Percentiles rank a stretch among this genome's conserved stretches.
Evolutionary conservation across 1,284 basidiomycete species (phyloP).

Genomic region (Pseudozyma pruni): DNA sequence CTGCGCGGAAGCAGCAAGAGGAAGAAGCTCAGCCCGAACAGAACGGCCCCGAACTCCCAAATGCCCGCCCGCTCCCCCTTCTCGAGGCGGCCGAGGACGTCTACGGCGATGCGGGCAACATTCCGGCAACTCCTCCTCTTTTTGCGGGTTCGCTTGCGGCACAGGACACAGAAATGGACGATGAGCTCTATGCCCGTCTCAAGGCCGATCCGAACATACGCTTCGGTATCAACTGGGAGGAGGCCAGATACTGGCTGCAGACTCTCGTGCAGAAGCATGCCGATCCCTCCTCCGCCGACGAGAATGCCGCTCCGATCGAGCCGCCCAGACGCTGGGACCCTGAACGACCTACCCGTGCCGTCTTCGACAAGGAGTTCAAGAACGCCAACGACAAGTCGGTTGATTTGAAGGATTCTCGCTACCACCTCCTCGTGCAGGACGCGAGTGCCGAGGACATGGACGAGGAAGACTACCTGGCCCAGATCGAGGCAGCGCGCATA

Average conservation of each 20-base stretch:
- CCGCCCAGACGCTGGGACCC: slow-evolving; percentile 40
- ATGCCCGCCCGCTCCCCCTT: too few relatives aligned
- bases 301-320: not conserved
- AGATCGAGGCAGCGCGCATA: slow-evolving; percentile 23
- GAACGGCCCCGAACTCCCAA: too few relatives aligned
- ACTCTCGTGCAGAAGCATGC: slow-evolving; percentile 25
- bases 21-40: too few relatives aligned
- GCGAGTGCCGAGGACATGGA: slow-evolving; percentile 42
- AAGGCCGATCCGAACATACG: slow-evolving; percentile 5
- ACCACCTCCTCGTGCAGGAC: slow-evolving; percentile 45
- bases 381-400: slow-evolving; percentile 35
- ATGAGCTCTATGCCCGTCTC: too few relatives aligned
- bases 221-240: slow-evolving; percentile 38
- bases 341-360: slow-evolving; percentile 35
- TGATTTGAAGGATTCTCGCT: slow-evolving; percentile 41
- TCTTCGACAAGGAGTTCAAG: slow-evolving; percentile 51
- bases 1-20: not conserved
- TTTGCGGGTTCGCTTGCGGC: too few relatives aligned
- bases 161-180: too few relatives aligned
- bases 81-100: too few relatives aligned
- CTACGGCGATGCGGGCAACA: too few relatives aligned
- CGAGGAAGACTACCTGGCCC: slow-evolving; percentile 24
- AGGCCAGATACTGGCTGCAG: slow-evolving; percentile 44
- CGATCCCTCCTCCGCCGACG: not conserved
- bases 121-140: too few relatives aligned